Evolutionary conservation across 257 asterid genomes (phyloP).

Genomic region (Leonotis leonurus): DNA sequence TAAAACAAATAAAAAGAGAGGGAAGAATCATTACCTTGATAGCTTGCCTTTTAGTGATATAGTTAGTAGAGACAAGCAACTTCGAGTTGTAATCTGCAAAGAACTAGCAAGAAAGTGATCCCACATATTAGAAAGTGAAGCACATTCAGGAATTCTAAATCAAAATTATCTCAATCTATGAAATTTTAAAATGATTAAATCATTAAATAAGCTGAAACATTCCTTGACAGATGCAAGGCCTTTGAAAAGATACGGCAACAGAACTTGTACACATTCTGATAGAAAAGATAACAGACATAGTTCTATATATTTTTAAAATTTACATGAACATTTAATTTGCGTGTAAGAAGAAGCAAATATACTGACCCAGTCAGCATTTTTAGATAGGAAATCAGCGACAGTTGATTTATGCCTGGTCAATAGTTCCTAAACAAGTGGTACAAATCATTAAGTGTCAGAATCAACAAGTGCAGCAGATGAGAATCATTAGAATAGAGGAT

Average conservation of each 20-base stretch:
- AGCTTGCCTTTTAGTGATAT: constrained; percentile 89
- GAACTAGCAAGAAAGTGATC: constrained; percentile 36
- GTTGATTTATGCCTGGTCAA: constrained; percentile 95
- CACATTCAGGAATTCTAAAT: too few relatives aligned
- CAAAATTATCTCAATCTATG: too few relatives aligned
- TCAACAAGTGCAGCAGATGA: neutral
- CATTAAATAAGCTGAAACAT: too few relatives aligned
- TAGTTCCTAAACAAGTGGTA: constrained; percentile 65
- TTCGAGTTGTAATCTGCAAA: constrained; percentile 79
- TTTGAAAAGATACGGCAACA: too few relatives aligned
- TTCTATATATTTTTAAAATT: too few relatives aligned
- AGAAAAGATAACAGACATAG: too few relatives aligned
- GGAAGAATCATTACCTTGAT: constrained; percentile 75
- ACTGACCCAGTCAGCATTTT: constrained; percentile 92
- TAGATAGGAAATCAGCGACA: constrained; percentile 82
- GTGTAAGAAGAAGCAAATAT: constrained; percentile 3
- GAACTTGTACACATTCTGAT: too few relatives aligned
- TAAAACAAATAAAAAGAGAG: too few relatives aligned
- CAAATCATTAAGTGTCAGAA: constrained; percentile 19
- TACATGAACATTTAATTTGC: too few relatives aligned
- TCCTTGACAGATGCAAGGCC: too few relatives aligned
- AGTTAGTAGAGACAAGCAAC: constrained; percentile 72
- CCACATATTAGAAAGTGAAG: constrained; percentile 3
- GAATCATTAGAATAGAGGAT: too few relatives aligned
- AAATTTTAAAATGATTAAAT: too few relatives aligned